Conservation (phyloP, 2,329 filamentous ascomycete species). For the Botrytis galanthina region DNA sequence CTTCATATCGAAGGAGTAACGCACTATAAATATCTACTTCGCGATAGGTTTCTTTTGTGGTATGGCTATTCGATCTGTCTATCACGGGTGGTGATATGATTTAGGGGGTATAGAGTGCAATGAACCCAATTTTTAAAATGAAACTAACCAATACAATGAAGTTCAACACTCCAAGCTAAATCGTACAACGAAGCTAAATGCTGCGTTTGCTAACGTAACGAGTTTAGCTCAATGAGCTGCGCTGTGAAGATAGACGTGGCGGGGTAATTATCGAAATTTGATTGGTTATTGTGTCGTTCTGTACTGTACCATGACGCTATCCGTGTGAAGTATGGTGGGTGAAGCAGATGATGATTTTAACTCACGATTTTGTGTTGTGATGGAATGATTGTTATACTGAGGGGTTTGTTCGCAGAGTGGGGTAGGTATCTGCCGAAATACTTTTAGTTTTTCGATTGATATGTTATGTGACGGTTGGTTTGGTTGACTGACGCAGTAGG, state of each 20-base stretch:
- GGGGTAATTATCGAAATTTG: background rate
- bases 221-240: background rate
- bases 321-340: background rate
- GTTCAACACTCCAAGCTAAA: background rate
- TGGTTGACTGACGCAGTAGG: background rate
- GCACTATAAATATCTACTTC: background rate
- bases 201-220: fast-evolving
- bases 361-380: background rate
- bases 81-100: background rate
- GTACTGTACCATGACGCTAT: background rate
- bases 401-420: background rate
- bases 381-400: background rate
- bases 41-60: fast-evolving
- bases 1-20: background rate
- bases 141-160: background rate
- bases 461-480: background rate
- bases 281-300: fast-evolving
- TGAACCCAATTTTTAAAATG: background rate
- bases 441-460: background rate
- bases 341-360: background rate
- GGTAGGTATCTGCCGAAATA: fast-evolving
- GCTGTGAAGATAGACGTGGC: background rate
- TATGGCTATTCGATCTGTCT: background rate
- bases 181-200: background rate
- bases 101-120: background rate